These are phyloP conservation scores for Ambispora gerdemannii DNA, from an alignment of 192 early-diverging fungal species.

Conservation along the genomic window DNA sequence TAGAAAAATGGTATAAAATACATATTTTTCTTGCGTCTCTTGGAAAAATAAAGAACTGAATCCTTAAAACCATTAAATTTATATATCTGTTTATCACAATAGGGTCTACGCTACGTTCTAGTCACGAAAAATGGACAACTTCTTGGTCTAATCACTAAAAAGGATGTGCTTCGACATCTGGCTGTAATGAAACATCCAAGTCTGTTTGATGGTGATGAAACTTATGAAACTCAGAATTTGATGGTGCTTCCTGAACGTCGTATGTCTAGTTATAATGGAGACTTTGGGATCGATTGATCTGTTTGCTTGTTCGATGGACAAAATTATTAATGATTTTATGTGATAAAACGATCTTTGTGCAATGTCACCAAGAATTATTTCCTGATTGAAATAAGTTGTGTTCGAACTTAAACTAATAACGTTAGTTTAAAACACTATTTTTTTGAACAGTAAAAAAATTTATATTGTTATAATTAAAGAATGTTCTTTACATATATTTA, in stretches of 20 bases:
- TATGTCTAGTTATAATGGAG: neutral
- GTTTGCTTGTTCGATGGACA: no score
- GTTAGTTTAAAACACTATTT: no score
- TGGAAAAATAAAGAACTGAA: neutral
- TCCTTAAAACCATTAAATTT: neutral
- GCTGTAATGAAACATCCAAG: slow-evolving; percentile 37
- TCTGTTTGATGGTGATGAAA: neutral
- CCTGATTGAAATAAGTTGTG: no score
- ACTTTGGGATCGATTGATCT: no score
- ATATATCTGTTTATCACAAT: neutral
- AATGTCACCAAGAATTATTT: no score
- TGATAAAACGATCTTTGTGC: no score
- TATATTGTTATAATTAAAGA: no score
- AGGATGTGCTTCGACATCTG: slow-evolving; percentile 60
- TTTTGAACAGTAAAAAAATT: no score
- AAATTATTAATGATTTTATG: no score
- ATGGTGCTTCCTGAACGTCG: slow-evolving; percentile 25
- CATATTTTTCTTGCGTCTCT: neutral
- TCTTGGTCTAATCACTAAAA: slow-evolving; percentile 69
- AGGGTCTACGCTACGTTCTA: slow-evolving; percentile 61
- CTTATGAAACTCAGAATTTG: slow-evolving; percentile 5
- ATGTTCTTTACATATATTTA: no score
- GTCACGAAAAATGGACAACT: slow-evolving; percentile 57
- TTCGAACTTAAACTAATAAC: no score
- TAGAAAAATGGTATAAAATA: slow-evolving; percentile 50